Evolutionary conservation across 176 grass and related monocot genomes (phyloP).

Genomic region (Carex scoparia): DNA sequence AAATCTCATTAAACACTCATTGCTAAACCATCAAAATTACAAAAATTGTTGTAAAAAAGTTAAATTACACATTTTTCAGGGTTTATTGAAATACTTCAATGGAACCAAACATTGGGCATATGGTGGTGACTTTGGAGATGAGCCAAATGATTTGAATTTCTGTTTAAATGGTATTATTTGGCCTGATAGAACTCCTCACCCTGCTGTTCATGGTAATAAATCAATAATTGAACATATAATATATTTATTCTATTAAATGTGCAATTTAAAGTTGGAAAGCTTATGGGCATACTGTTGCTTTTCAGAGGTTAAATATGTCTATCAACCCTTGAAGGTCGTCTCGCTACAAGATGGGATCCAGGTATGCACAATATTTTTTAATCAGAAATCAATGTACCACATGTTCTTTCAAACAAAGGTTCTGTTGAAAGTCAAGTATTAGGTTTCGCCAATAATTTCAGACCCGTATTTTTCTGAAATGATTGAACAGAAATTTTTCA

Average conservation of each 20-base stretch:
- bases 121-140: conserved; percentile 92
- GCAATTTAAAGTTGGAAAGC: not conserved
- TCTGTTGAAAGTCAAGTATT: conserved; percentile 2
- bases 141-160: conserved; percentile 83
- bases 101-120: conserved; percentile 86
- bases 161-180: conserved; percentile 93
- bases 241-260: not conserved
- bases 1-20: not conserved
- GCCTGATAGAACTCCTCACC: conserved; percentile 93
- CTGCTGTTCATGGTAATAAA: conserved; percentile 71
- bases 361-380: conserved; percentile 32
- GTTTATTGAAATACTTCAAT: conserved; percentile 61
- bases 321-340: conserved; percentile 79
- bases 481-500: not conserved
- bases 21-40: not conserved
- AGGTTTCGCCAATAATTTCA: not conserved
- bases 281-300: not conserved
- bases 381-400: not conserved
- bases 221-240: not conserved
- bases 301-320: conserved; percentile 91
- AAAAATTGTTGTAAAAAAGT: not conserved
- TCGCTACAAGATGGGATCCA: conserved; percentile 50
- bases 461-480: not conserved
- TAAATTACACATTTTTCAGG: conserved; percentile 29
- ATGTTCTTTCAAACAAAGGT: not conserved